These are phyloP conservation scores for Diaporthe sp. DNA, from an alignment of 2,329 filamentous ascomycete species.

Conservation along the genomic window DNA sequence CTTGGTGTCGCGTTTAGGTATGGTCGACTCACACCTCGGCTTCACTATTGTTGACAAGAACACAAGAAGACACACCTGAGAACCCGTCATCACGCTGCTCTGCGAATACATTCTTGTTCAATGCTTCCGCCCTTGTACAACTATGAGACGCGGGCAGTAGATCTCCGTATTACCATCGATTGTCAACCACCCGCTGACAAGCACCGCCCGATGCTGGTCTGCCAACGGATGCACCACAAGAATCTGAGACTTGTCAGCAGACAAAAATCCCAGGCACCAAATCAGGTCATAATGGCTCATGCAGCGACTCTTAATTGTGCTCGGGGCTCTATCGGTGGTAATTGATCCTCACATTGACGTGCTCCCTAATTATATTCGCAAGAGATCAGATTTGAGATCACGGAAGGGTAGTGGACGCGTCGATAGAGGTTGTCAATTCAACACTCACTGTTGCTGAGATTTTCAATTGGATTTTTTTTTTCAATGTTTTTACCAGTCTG, in stretches of 20 bases:
- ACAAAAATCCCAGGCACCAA: background rate
- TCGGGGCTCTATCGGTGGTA: background rate
- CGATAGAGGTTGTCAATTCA: too few species aligned
- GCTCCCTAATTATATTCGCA: too few species aligned
- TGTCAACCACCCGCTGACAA: background rate
- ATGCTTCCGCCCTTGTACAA: background rate
- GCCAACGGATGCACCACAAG: background rate
- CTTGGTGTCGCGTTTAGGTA: too few species aligned
- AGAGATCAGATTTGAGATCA: too few species aligned
- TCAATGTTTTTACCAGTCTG: too few species aligned
- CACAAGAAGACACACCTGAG: background rate
- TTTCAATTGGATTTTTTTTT: too few species aligned
- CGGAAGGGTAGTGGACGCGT: too few species aligned
- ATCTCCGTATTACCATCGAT: background rate
- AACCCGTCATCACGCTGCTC: background rate
- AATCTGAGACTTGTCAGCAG: background rate
- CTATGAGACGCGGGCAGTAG: background rate
- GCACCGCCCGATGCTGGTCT: background rate
- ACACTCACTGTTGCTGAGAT: too few species aligned
- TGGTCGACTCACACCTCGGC: background rate
- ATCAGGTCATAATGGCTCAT: background rate
- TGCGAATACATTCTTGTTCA: background rate
- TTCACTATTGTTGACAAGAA: background rate
- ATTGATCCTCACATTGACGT: background rate
- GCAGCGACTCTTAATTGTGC: background rate